phyloP scores from a whole-genome alignment of 1,284 basidiomycete species.

The Fomitopsis palustris region DNA sequence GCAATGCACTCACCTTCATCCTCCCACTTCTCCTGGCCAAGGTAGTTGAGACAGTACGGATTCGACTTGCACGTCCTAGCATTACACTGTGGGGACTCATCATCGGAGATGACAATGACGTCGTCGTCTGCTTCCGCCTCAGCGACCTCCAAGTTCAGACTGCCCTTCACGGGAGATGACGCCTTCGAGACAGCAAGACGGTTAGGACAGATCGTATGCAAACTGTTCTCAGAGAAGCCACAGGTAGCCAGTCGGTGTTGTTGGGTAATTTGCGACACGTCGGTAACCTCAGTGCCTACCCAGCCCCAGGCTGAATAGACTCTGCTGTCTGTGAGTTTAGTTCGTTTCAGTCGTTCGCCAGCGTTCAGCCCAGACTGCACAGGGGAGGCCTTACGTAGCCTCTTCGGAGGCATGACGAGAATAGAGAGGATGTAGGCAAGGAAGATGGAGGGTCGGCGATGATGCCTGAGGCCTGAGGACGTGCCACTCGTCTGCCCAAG shows the following conservation, averaged over 20 bases:
- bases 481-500: no score
- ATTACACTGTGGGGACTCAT: slow-evolving; percentile 54
- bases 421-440: background rate
- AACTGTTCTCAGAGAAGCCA: slow-evolving; percentile 53
- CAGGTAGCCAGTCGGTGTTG: slow-evolving; percentile 66
- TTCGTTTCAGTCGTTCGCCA: slow-evolving; percentile 59
- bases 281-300: slow-evolving; percentile 64
- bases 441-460: background rate
- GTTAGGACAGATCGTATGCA: slow-evolving; percentile 50
- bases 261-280: slow-evolving; percentile 53
- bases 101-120: slow-evolving; percentile 66
- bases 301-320: slow-evolving; percentile 67
- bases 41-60: slow-evolving; percentile 81
- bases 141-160: slow-evolving; percentile 2
- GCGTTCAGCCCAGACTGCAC: slow-evolving; percentile 48
- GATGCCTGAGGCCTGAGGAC: background rate
- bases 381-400: slow-evolving; percentile 51
- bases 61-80: slow-evolving; percentile 68
- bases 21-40: slow-evolving; percentile 80
- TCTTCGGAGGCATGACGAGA: slow-evolving; percentile 53
- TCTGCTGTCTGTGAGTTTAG: slow-evolving; percentile 41
- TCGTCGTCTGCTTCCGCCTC: slow-evolving; percentile 51
- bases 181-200: slow-evolving; percentile 36
- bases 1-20: slow-evolving; percentile 42
- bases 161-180: slow-evolving; percentile 4